phyloP scores from a whole-genome alignment of 495 filamentous ascomycete genomes.

The Aspergillus leporis region DNA sequence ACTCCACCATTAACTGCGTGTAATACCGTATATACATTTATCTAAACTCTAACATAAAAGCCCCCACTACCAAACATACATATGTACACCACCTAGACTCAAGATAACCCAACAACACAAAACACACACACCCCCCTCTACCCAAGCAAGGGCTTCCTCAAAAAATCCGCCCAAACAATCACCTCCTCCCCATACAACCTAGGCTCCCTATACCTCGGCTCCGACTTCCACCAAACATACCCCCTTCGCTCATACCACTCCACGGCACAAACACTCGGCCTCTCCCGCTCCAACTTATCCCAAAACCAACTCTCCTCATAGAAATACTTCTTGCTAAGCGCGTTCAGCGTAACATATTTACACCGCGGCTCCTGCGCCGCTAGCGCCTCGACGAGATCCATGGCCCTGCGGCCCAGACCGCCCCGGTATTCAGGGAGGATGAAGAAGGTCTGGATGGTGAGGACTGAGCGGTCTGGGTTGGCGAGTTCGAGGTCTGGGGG shows the following conservation, averaged over 20 bases:
- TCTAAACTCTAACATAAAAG: too few species aligned
- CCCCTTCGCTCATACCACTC: conserved; percentile 23
- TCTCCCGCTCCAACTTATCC: not conserved
- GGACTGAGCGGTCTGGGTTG: conserved; percentile 15
- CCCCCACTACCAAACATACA: too few species aligned
- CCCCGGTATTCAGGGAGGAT: conserved; percentile 23
- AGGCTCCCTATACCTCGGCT: conserved; percentile 6
- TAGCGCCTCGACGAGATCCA: conserved; percentile 22
- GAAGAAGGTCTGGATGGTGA: conserved; percentile 28
- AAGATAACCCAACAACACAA: not conserved
- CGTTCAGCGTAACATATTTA: conserved; percentile 21
- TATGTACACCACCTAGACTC: too few species aligned
- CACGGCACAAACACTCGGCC: conserved; percentile 6
- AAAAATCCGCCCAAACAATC: not conserved
- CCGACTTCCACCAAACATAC: conserved; percentile 24
- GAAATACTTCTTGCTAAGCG: conserved; percentile 17
- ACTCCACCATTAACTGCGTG: too few species aligned
- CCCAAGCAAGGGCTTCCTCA: not conserved
- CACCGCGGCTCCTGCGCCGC: conserved; percentile 25
- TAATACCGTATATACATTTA: too few species aligned
- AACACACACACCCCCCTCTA: not conserved
- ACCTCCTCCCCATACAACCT: not conserved
- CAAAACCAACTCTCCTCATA: conserved; percentile 6
- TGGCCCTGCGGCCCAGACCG: conserved; percentile 22
- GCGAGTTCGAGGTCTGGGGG: conserved; percentile 23